Evolutionary conservation across 495 filamentous ascomycete genomes (phyloP).

Genomic region (Penicillium nucicola): DNA sequence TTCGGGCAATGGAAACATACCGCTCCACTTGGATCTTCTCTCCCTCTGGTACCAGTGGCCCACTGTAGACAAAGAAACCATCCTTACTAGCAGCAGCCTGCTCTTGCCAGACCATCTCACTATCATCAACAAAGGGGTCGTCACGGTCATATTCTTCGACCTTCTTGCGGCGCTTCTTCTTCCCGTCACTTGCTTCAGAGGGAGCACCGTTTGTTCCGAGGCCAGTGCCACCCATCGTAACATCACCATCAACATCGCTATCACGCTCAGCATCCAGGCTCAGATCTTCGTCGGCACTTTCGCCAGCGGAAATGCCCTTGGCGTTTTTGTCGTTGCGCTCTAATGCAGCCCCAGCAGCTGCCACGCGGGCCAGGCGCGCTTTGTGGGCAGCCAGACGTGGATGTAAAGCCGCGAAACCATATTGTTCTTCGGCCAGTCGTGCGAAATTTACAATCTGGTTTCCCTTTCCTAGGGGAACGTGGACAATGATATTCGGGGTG

Average conservation of each 20-base stretch:
- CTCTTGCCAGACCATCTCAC: constrained; percentile 92
- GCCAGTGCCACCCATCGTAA: constrained; percentile 64
- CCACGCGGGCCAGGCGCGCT: constrained; percentile 74
- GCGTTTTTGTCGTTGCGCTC: constrained; percentile 58
- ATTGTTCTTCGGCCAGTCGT: constrained; percentile 85
- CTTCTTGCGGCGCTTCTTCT: constrained; percentile 72
- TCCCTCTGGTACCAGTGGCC: constrained; percentile 79
- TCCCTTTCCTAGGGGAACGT: constrained; percentile 71
- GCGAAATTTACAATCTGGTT: constrained; percentile 96
- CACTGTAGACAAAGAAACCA: constrained; percentile 85
- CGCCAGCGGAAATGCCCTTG: constrained; percentile 57
- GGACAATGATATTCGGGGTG: constrained; percentile 79
- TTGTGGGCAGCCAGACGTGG: constrained; percentile 85
- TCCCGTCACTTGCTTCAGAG: constrained; percentile 51
- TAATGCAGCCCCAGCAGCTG: constrained; percentile 76
- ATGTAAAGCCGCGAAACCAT: constrained; percentile 91
- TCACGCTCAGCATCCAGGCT: constrained; percentile 44
- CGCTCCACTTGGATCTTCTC: constrained; percentile 82
- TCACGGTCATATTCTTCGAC: constrained; percentile 95
- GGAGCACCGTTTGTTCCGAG: constrained; percentile 41
- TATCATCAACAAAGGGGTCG: constrained; percentile 97
- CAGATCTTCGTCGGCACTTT: constrained; percentile 58
- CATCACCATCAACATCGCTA: constrained; percentile 67
- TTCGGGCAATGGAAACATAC: constrained; percentile 38
- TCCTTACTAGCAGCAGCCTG: constrained; percentile 91